Evolutionary conservation across 768 basidiomycete genomes (phyloP).

Genomic region (Termitomyces sp.): DNA sequence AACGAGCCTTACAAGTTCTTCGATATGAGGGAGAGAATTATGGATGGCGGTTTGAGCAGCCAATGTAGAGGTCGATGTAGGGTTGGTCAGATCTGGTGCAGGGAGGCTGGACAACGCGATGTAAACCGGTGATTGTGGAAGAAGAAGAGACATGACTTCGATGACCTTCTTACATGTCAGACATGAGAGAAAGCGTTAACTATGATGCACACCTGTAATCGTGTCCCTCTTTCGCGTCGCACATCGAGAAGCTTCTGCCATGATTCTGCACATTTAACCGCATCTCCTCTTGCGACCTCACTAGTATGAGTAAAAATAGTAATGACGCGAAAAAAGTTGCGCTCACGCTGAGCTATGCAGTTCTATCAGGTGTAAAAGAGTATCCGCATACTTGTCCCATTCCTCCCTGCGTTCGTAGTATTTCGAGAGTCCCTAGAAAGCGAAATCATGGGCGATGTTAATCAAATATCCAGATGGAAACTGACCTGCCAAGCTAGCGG

Average conservation of each 20-base stretch:
- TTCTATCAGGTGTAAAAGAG: slow-evolving; percentile 52
- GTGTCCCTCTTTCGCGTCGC: slow-evolving; percentile 55
- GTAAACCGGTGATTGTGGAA: slow-evolving; percentile 70
- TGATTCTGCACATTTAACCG: slow-evolving; percentile 71
- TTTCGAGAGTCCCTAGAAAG: slow-evolving; percentile 61
- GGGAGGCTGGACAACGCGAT: slow-evolving; percentile 61
- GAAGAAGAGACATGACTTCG: slow-evolving; percentile 58
- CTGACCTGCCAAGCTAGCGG: slow-evolving; percentile 82
- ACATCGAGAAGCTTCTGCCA: slow-evolving; percentile 73
- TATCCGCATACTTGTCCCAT: slow-evolving; percentile 53
- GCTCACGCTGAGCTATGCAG: slow-evolving; percentile 57
- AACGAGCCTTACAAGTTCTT: slow-evolving; percentile 62
- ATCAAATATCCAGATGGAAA: neutral
- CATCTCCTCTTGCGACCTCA: slow-evolving; percentile 52
- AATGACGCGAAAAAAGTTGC: neutral
- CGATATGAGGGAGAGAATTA: slow-evolving; percentile 63
- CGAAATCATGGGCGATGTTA: neutral
- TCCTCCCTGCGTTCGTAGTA: slow-evolving; percentile 62
- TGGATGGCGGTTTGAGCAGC: slow-evolving; percentile 58
- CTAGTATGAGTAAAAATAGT: neutral
- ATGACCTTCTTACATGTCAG: slow-evolving; percentile 45
- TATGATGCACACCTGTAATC: slow-evolving; percentile 31
- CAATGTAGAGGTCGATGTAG: slow-evolving; percentile 54
- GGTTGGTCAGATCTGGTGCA: slow-evolving; percentile 71
- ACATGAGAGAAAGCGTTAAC: slow-evolving; percentile 1